phyloP scores from a whole-genome alignment of 2,329 filamentous ascomycete genomes.

The Ophiocordyceps polyrhachis-furcata region DNA sequence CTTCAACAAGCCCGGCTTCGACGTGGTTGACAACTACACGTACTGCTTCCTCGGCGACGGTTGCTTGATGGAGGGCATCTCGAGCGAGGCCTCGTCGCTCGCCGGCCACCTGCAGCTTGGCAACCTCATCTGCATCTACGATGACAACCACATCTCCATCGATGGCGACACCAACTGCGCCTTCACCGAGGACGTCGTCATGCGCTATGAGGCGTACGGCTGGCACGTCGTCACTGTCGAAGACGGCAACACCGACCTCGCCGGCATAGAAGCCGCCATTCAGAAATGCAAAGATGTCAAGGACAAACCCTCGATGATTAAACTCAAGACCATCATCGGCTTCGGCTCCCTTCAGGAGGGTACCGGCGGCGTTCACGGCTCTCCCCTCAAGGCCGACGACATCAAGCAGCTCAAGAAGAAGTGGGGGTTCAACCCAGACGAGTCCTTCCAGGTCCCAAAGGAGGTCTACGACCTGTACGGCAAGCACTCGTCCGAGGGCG shows the following conservation, averaged over 20 bases:
- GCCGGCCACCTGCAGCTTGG: conserved; percentile 95
- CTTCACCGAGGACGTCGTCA: conserved; percentile 91
- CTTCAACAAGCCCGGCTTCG: conserved; percentile 94
- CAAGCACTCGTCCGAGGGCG: conserved; percentile 71
- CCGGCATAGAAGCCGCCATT: conserved; percentile 74
- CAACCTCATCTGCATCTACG: conserved; percentile 92
- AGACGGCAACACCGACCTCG: conserved; percentile 78
- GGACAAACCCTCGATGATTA: conserved; percentile 94
- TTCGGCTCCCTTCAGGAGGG: conserved; percentile 87
- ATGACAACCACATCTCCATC: conserved; percentile 94
- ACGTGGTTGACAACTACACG: conserved; percentile 90
- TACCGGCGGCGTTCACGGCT: conserved; percentile 89
- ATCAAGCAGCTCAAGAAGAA: conserved; percentile 83
- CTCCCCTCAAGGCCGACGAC: conserved; percentile 87
- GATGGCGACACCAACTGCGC: conserved; percentile 91
- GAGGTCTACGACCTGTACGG: conserved; percentile 82
- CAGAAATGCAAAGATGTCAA: conserved; percentile 69
- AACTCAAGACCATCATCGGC: conserved; percentile 92
- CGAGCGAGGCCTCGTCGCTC: conserved; percentile 75
- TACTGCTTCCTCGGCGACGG: conserved; percentile 95
- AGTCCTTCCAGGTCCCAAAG: conserved; percentile 86
- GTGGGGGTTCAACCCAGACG: conserved; percentile 89
- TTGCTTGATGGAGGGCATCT: conserved; percentile 96
- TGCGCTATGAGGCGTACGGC: conserved; percentile 92
- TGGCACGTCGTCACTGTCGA: conserved; percentile 79